Percentiles rank a stretch among this genome's conserved stretches.
phyloP scores from a whole-genome alignment of 768 basidiomycete genomes.

The Hericium erinaceus region DNA sequence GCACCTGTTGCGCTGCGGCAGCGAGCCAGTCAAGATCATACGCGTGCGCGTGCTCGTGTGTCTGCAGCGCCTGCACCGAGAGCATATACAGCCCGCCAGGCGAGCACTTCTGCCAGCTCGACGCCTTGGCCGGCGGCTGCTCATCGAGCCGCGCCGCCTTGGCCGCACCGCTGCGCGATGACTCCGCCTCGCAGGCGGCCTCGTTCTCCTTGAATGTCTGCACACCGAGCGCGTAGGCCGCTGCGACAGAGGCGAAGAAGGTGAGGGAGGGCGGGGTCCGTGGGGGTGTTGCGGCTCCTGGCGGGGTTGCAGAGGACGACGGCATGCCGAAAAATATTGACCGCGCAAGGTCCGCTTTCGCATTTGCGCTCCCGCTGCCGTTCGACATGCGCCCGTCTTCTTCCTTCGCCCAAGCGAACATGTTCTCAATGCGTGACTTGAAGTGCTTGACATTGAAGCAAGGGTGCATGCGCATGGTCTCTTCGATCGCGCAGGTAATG shows the following conservation, averaged over 20 bases:
- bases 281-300: background rate
- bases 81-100: conserved; percentile 36
- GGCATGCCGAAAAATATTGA: conserved; percentile 9
- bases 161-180: conserved; percentile 1
- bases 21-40: conserved; percentile 51
- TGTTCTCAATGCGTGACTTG: conserved; percentile 31
- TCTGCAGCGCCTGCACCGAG: conserved; percentile 36
- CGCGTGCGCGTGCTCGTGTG: conserved; percentile 32
- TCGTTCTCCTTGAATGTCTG: conserved; percentile 13
- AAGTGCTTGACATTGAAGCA: conserved; percentile 43
- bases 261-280: conserved; percentile 11
- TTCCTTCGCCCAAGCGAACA: conserved; percentile 34
- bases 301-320: background rate
- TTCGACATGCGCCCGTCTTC: conserved; percentile 14
- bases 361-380: background rate
- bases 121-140: background rate
- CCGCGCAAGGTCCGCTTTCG: conserved; percentile 11
- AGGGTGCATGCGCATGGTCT: conserved; percentile 38
- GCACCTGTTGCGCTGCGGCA: conserved; percentile 48
- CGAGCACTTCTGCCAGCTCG: conserved; percentile 13
- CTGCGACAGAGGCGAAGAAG: conserved; percentile 13
- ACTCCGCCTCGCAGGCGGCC: conserved; percentile 1
- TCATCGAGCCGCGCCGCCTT: conserved; percentile 14
- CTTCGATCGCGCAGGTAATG: conserved; percentile 30
- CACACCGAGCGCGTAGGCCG: conserved; percentile 12